Evolutionary conservation across 2,329 filamentous ascomycete species (phyloP), one percentile per base, ranked within the genome.

Genomic region (Neurospora sp.): DNA sequence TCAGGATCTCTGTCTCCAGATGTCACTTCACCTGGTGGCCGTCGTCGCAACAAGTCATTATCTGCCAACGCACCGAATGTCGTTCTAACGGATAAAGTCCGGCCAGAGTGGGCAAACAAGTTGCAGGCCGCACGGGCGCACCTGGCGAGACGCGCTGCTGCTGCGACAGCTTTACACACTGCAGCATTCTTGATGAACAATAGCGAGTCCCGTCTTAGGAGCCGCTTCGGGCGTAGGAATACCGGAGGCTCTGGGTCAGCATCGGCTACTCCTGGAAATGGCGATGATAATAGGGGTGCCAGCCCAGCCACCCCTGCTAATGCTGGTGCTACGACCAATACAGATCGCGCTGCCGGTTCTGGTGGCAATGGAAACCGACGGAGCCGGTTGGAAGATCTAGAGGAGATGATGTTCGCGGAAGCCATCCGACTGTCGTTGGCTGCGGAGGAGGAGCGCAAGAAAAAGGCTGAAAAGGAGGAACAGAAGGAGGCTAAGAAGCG

Each of bases 341-440:
- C 80, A 0, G 77, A 77, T 1, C 78, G 77, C 3, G 75, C 67
- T 5, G 38, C 71, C 2, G 69, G 73, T 66, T 13, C 75, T 68
- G 38, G 73, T 62, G 68, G 74, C 15, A 70, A 76, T 70, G 62
- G 75, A 72, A 70, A 74, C 72, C 66, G 76, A 69, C 76, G 83
- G 71, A 78, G 78, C 70, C 86, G 93, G 38, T 88, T 96, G 77
- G 93, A 96, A 28, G 94, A 98, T 75, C 85, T 98, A 0, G 96
- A 99, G 78, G 95, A 97, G 67, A 92, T 99, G 84, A 99, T 99
- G 96, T 93, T 98, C 84, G 93, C 96, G 85, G 96, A 99, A 79
- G 96, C 96, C 0, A 96, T 99, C 67, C 86, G 96, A 46, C 80
- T 97, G 38, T 97, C 93, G 67, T 83, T 99, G n/a, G 93, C 91